Evolutionary conservation across 2,329 filamentous ascomycete genomes (phyloP).

Genomic region (Fusarium coicis): DNA sequence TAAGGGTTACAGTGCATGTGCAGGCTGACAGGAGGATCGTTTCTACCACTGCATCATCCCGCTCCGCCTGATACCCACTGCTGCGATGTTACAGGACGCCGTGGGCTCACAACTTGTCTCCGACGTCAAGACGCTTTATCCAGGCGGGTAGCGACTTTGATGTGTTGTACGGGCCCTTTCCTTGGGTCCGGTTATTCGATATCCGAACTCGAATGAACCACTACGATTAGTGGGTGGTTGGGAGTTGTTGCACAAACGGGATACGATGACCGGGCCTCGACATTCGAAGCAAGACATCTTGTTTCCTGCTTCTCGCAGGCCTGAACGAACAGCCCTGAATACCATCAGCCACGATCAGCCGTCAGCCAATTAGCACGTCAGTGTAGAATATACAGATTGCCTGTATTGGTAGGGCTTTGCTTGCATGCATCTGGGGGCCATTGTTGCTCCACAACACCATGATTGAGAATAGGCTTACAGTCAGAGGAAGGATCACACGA

Average conservation of each 20-base stretch:
- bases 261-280: conserved; percentile 20
- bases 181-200: background rate
- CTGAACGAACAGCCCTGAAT: conserved; percentile 24
- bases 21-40: conserved; percentile 23
- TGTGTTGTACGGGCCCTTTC: conserved; percentile 5
- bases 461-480: conserved; percentile 8
- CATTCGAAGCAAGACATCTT: conserved; percentile 13
- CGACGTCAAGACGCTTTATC: conserved; percentile 2
- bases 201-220: background rate
- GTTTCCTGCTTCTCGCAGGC: conserved; percentile 6
- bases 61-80: conserved; percentile 7
- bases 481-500: conserved; percentile 8
- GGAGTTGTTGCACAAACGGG: conserved; percentile 22
- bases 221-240: background rate
- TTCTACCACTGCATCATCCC: conserved; percentile 22
- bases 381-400: conserved; percentile 11
- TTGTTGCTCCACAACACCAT: conserved; percentile 32
- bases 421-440: conserved; percentile 33
- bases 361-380: conserved; percentile 14
- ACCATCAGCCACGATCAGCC: conserved; percentile 18
- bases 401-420: conserved; percentile 4
- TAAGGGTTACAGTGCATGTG: conserved; percentile 1
- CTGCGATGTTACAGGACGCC: conserved; percentile 12
- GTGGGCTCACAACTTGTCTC: background rate
- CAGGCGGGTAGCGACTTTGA: conserved; percentile 5